Percentiles rank a stretch among this genome's conserved stretches.
Evolutionary conservation across 495 filamentous ascomycete species (phyloP).

Genomic region (Penicillium antarcticum): DNA sequence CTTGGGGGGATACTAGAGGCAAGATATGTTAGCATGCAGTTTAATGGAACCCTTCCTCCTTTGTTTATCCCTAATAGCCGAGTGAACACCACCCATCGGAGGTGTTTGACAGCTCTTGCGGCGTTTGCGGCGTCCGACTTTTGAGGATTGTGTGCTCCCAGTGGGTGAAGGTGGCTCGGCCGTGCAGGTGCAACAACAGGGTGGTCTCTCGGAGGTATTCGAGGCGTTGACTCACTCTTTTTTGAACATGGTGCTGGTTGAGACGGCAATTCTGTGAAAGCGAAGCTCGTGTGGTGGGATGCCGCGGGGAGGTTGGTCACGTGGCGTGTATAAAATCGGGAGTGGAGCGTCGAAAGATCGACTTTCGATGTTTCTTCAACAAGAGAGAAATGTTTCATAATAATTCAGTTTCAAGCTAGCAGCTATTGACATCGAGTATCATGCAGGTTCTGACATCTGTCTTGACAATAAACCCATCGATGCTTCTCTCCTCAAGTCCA

Average conservation of each 20-base stretch:
- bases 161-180: neutral
- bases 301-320: constrained; percentile 31
- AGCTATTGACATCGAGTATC: too few species aligned
- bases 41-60: neutral
- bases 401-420: too few species aligned
- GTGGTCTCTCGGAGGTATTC: neutral
- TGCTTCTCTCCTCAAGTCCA: too few species aligned
- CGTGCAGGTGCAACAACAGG: neutral
- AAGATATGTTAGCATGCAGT: constrained; percentile 9
- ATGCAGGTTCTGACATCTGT: too few species aligned
- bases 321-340: constrained; percentile 8
- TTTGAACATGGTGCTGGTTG: constrained; percentile 69
- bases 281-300: constrained; percentile 27
- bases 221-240: constrained; percentile 64
- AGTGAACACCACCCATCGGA: too few species aligned
- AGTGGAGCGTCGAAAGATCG: too few species aligned
- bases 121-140: neutral
- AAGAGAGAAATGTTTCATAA: too few species aligned
- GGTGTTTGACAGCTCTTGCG: neutral
- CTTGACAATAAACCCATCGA: too few species aligned
- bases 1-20: constrained; percentile 64
- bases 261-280: constrained; percentile 6
- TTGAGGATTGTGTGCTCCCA: neutral
- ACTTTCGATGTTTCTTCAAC: too few species aligned
- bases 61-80: too few species aligned